phyloP scores from a whole-genome alignment of 768 basidiomycete genomes.

The Podaxis sp. region DNA sequence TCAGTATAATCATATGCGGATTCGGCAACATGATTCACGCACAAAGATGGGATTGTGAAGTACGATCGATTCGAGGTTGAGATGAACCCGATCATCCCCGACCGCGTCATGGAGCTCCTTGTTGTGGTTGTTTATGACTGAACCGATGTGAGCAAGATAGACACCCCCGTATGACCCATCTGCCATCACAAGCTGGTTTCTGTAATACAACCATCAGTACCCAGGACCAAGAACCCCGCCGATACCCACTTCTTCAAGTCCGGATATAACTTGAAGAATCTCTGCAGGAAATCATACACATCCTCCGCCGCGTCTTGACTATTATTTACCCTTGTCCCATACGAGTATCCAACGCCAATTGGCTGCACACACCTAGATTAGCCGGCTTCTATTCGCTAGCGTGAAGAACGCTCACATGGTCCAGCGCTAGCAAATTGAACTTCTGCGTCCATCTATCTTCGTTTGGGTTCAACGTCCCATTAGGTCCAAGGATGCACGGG shows the following conservation, averaged over 20 bases:
- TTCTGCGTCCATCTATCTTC: constrained; percentile 26
- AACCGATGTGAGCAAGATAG: constrained; percentile 34
- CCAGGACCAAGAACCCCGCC: too few species aligned
- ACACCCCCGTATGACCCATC: constrained; percentile 34
- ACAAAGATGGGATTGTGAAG: constrained; percentile 28
- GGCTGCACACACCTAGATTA: constrained; percentile 19
- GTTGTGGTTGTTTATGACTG: constrained; percentile 33
- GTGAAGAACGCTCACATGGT: constrained; percentile 21
- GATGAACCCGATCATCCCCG: constrained; percentile 20
- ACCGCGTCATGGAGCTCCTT: constrained; percentile 19
- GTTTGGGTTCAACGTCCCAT: constrained; percentile 22
- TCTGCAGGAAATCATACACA: constrained; percentile 35
- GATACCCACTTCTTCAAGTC: constrained; percentile 13
- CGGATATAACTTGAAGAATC: constrained; percentile 28
- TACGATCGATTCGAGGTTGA: constrained; percentile 32
- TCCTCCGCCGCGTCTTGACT: constrained; percentile 29
- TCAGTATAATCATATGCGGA: background rate
- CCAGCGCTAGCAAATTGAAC: constrained; percentile 24
- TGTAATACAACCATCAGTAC: background rate
- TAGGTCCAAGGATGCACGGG: constrained; percentile 22
- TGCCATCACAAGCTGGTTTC: constrained; percentile 25
- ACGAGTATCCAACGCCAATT: constrained; percentile 32
- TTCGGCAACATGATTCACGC: background rate
- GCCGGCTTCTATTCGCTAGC: background rate
- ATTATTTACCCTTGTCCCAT: constrained; percentile 30